Base-by-base conservation (phyloP, 116 monocot genomes). In the Phalaenopsis hybrid region DNA sequence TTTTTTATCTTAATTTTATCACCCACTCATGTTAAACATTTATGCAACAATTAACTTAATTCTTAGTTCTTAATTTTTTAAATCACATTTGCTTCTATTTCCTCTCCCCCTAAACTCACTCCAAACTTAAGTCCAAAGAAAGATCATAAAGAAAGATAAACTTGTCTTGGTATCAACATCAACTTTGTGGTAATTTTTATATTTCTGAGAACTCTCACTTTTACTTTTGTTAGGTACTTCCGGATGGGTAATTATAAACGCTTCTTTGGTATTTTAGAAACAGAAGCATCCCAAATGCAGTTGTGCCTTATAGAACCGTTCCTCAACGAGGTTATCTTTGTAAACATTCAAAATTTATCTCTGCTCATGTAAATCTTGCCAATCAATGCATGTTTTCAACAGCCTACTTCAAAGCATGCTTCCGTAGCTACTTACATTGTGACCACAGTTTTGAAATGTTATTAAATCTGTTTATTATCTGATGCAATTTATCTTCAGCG, bases 231-330 rank as follows among this genome's bases (percentile, higher is more conserved):
- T 82, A 99, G 99, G 80, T 91, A 86, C 81, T 93, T 83, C 48
- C 85, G 89, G 52, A 75, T 93, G 85, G 99, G 94, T 31, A 86
- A 99, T 81, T 99, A 93, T 78, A 93, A 90, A 67, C 84, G 81
- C 57, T 99, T 99, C 84, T 93, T 99, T 86, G 80, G 78, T 78
- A 82, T 74, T 16, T 31, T 88, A 65, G 84, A 89, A 81, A 61
- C 83, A 58, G 88, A 87, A 49, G 90, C 90, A 67, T 91, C 99
- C 10, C 76, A 87, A 78, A 82, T 95, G 59, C 95, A 99, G 84
- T 84, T 91, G 68, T 87, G 83, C 80, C 88, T 99, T 57, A 55
- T 94, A 52, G 93, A 95, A 87, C 92, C 95, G 84, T 80, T 93
- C 88, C 85, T 99, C 34, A 85, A 93, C 87, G 99, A 99, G 99